Conservation (phyloP, 2,329 filamentous ascomycete genomes). For the Cadophora gregata region DNA sequence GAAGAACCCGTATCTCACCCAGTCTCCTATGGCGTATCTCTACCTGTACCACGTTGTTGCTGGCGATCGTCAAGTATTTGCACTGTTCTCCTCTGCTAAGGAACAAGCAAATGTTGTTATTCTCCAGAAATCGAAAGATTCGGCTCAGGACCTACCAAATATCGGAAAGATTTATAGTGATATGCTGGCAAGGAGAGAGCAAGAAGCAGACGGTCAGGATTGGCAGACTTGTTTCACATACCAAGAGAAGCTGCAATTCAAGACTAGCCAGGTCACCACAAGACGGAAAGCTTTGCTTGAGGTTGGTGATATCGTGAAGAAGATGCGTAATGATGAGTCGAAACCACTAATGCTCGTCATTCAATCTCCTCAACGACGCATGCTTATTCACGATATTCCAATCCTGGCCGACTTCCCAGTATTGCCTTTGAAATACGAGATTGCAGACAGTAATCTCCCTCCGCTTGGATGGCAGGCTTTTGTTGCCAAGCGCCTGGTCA, state of each 20-base stretch:
- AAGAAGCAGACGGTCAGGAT: slow-evolving; percentile 70
- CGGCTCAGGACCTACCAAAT: slow-evolving; percentile 83
- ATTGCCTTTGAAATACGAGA: slow-evolving; percentile 80
- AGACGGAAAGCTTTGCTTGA: slow-evolving; percentile 88
- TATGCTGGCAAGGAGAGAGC: slow-evolving; percentile 67
- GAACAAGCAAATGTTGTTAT: slow-evolving; percentile 86
- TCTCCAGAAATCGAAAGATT: slow-evolving; percentile 81
- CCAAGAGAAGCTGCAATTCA: slow-evolving; percentile 85
- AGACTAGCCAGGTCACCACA: slow-evolving; percentile 85
- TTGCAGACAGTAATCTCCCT: slow-evolving; percentile 84
- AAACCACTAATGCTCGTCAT: slow-evolving; percentile 84
- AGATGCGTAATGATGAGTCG: slow-evolving; percentile 83
- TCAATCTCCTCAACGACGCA: slow-evolving; percentile 84
- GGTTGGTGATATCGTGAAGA: slow-evolving; percentile 86
- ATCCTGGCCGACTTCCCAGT: slow-evolving; percentile 84
- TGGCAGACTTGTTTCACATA: slow-evolving; percentile 87
- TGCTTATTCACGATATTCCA: slow-evolving; percentile 84
- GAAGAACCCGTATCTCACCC: slow-evolving; percentile 77
- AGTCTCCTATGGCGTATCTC: slow-evolving; percentile 78
- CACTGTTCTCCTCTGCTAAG: slow-evolving; percentile 83
- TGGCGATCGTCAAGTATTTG: slow-evolving; percentile 91
- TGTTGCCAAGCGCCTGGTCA: slow-evolving; percentile 82
- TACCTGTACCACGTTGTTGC: slow-evolving; percentile 93
- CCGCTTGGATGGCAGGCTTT: slow-evolving; percentile 94
- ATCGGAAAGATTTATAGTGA: slow-evolving; percentile 88